These are phyloP conservation scores for Hanseniaspora meyeri DNA, from an alignment of 805 yeast genomes.

Conservation along the genomic window DNA sequence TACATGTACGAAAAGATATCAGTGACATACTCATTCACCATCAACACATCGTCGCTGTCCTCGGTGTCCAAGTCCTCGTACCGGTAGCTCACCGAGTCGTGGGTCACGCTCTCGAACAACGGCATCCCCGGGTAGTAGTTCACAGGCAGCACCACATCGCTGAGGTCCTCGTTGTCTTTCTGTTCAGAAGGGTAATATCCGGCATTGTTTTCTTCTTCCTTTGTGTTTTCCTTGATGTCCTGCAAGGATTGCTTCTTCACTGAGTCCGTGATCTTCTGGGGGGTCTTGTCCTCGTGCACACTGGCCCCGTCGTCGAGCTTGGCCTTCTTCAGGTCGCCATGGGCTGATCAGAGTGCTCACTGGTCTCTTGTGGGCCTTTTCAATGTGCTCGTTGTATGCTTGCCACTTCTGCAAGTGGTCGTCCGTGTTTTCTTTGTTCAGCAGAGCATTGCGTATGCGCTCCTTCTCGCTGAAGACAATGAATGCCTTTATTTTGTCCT, in stretches of 20 bases:
- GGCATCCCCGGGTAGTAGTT: constrained; percentile 1
- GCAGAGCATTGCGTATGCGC: background rate
- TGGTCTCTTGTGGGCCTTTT: background rate
- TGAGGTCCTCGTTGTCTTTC: background rate
- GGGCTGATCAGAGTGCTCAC: background rate
- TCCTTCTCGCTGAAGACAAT: background rate
- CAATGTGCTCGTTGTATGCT: background rate
- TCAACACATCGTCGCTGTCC: constrained; percentile 67
- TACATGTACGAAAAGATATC: constrained; percentile 76
- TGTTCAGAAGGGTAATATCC: background rate
- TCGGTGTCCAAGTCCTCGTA: constrained; percentile 76
- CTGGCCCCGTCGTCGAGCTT: background rate
- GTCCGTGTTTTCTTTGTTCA: background rate
- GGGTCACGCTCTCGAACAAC: background rate
- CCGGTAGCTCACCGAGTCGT: constrained; percentile 24
- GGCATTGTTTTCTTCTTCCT: background rate
- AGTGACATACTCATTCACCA: constrained; percentile 85
- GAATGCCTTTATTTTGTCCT: background rate
- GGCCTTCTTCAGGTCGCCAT: constrained; percentile 1
- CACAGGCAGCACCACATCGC: constrained; percentile 2
- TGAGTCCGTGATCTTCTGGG: background rate
- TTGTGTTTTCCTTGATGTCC: background rate
- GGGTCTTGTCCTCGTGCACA: background rate
- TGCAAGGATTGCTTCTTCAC: background rate
- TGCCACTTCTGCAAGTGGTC: background rate